Evolutionary conservation across 2,329 filamentous ascomycete genomes (phyloP).

Genomic region (Talaromyces verruculosus): DNA sequence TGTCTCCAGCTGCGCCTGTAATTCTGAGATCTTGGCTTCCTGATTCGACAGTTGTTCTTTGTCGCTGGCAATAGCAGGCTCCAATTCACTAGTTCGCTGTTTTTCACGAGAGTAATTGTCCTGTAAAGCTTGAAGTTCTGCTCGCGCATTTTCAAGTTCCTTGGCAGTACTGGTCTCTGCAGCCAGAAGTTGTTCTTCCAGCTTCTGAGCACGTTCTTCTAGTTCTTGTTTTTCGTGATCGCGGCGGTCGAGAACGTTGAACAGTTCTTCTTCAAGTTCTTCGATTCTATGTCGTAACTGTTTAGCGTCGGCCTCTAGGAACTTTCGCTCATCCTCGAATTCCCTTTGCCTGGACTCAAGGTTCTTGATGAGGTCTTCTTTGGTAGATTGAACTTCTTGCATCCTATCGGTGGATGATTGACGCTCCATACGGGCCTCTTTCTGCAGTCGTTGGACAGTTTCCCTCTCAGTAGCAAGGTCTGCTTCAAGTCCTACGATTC

Average conservation of each 20-base stretch:
- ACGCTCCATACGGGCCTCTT: conserved; percentile 63
- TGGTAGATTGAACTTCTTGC: conserved; percentile 85
- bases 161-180: conserved; percentile 51
- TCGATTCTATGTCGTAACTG: conserved; percentile 75
- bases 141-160: conserved; percentile 39
- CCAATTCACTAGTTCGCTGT: conserved; percentile 60
- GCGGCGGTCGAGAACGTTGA: conserved; percentile 76
- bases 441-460: conserved; percentile 64
- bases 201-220: conserved; percentile 65
- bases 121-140: conserved; percentile 56
- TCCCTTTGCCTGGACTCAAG: conserved; percentile 90
- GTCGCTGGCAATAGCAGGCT: conserved; percentile 57
- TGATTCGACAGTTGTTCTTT: conserved; percentile 51
- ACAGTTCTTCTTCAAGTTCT: conserved; percentile 88
- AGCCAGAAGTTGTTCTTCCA: conserved; percentile 71
- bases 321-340: conserved; percentile 80
- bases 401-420: conserved; percentile 65
- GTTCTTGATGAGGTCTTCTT: conserved; percentile 90
- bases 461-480: conserved; percentile 76
- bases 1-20: conserved; percentile 53
- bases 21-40: conserved; percentile 44
- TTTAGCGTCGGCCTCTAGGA: conserved; percentile 76
- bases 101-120: conserved; percentile 61
- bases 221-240: conserved; percentile 75
- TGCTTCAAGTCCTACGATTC: conserved; percentile 68